Base-by-base conservation (phyloP, 2,329 filamentous ascomycete genomes). In the Fusarium duplospermum region DNA sequence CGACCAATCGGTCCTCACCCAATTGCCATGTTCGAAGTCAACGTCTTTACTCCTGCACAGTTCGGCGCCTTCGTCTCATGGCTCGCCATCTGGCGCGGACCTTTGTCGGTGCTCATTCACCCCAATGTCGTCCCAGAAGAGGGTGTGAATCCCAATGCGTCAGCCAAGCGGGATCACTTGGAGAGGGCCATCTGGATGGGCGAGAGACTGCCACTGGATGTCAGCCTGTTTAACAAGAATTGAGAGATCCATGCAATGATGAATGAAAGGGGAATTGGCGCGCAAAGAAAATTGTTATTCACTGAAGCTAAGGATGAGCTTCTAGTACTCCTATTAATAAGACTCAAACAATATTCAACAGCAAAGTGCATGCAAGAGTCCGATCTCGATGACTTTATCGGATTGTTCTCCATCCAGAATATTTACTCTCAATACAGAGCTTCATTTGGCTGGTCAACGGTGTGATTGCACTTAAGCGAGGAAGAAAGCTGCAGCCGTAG, bases 21-120 rank as follows among this genome's bases (percentile, higher is more conserved):
- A 0, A 82, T 94, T 1, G 93, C 91, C 62, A 98, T 97, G 94
- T 98, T 98, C 78, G 95, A 98, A 83, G 94, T 98, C 54, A 97
- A 97, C 76, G 54, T 98, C 22, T 94, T 96, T 81, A 94, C 92
- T 0, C 95, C 95, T 0, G 91, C 90, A 4, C 93, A 98, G 81
- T 98, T 98, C 79, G 95, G 95, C 0, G 95, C 95, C 0, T 97
- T 98, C 78, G 85, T 98, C 42, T 89, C 94, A 0, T 98, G 95
- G 95, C 84, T 98, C 33, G 89, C 94, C 33, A 90, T 98, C 66
- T 92, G 95, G 83, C 88, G 95, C 6, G 95, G 95, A 0, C 93
- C 94, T 3, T 82, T 98, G 69, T 95, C 93, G 57, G 94, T 86
- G 5, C 84, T 98, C 22, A 82, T 98, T 2, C 95, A 98, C 81